These are phyloP conservation scores for Microdochium trichocladiopsis DNA, from an alignment of 2,329 filamentous ascomycete genomes.

Conservation along the genomic window DNA sequence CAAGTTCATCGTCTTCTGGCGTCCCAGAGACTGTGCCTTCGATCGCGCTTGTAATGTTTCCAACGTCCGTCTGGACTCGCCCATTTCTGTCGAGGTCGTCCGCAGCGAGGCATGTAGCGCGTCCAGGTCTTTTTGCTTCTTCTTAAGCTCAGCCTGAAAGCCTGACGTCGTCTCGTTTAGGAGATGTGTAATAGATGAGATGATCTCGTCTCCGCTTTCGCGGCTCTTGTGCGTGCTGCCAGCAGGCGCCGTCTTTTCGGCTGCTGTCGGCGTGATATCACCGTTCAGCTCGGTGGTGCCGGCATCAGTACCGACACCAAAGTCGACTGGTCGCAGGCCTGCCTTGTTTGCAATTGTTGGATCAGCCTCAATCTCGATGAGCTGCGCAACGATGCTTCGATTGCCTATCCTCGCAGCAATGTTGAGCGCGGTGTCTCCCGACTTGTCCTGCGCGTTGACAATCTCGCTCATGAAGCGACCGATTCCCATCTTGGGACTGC, in stretches of 20 bases:
- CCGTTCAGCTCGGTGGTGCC: slow-evolving; percentile 35
- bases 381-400: slow-evolving; percentile 89
- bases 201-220: slow-evolving; percentile 73
- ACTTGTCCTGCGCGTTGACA: slow-evolving; percentile 90
- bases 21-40: slow-evolving; percentile 56
- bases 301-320: slow-evolving; percentile 73
- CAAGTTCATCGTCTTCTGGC: slow-evolving; percentile 73
- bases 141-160: slow-evolving; percentile 72
- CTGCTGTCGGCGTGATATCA: slow-evolving; percentile 23
- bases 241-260: slow-evolving; percentile 34
- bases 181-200: slow-evolving; percentile 75
- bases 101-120: slow-evolving; percentile 74
- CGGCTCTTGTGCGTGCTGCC: slow-evolving; percentile 48
- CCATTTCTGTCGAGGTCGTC: slow-evolving; percentile 70
- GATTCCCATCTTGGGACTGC: slow-evolving; percentile 66
- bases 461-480: slow-evolving; percentile 95
- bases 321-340: slow-evolving; percentile 84
- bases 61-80: slow-evolving; percentile 67
- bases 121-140: slow-evolving; percentile 80
- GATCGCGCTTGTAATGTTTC: slow-evolving; percentile 63
- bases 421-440: slow-evolving; percentile 90
- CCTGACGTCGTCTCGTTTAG: slow-evolving; percentile 71
- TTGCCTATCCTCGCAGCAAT: slow-evolving; percentile 91
- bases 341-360: slow-evolving; percentile 87
- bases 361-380: slow-evolving; percentile 91